A percentile compares a stretch with the other conserved stretches of the same genome.
Conservation (phyloP, 2,329 filamentous ascomycete genomes). For the Beauveria bassiana region DNA sequence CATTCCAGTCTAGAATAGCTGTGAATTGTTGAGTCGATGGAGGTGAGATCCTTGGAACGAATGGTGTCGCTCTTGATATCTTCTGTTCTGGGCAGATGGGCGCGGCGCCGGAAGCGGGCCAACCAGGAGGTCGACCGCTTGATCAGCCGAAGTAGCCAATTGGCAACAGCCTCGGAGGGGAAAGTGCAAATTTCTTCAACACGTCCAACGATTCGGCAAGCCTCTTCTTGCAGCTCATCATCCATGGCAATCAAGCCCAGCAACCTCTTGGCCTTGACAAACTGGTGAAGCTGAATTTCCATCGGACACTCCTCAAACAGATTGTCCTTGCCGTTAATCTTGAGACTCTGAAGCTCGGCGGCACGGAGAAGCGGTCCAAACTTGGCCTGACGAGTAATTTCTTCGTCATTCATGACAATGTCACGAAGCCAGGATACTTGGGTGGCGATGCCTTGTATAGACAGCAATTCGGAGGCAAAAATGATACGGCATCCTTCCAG, state of each 20-base stretch:
- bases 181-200: slow-evolving; percentile 44
- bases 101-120: slow-evolving; percentile 45
- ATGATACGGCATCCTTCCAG: slow-evolving; percentile 53
- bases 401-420: slow-evolving; percentile 43
- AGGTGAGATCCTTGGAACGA: slow-evolving; percentile 44
- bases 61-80: slow-evolving; percentile 42
- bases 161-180: slow-evolving; percentile 42
- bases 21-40: slow-evolving; percentile 52
- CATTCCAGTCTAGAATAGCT: slow-evolving; percentile 49
- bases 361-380: slow-evolving; percentile 40
- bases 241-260: slow-evolving; percentile 54
- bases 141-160: slow-evolving; percentile 49
- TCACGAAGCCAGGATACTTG: slow-evolving; percentile 50
- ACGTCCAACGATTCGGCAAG: slow-evolving; percentile 49
- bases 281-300: slow-evolving; percentile 46
- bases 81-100: slow-evolving; percentile 48
- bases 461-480: slow-evolving; percentile 43
- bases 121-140: slow-evolving; percentile 47
- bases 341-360: slow-evolving; percentile 39
- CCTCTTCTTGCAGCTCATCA: slow-evolving; percentile 51
- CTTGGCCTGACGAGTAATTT: slow-evolving; percentile 34
- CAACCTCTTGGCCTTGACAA: slow-evolving; percentile 41
- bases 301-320: slow-evolving; percentile 50
- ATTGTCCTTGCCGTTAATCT: slow-evolving; percentile 50
- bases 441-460: slow-evolving; percentile 29